These are phyloP conservation scores for Kazachstania sp. DNA, from an alignment of 1,139 yeast genomes.

Conservation along the genomic window DNA sequence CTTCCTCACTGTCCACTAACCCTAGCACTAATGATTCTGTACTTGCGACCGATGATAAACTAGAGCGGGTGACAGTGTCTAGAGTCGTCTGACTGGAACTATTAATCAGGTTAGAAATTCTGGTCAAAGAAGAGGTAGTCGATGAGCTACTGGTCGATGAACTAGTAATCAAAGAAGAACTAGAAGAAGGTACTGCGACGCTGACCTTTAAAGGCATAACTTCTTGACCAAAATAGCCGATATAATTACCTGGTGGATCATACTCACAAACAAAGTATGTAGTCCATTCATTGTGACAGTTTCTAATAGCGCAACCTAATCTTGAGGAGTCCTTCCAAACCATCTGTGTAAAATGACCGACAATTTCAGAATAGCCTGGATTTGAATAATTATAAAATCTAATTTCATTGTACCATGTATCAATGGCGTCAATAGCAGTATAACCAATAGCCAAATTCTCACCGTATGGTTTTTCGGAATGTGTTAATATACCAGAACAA, in stretches of 20 bases:
- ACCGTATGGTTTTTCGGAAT: conserved; percentile 75
- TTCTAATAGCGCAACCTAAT: conserved; percentile 63
- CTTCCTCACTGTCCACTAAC: no score
- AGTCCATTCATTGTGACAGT: conserved; percentile 41
- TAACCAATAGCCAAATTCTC: conserved; percentile 81
- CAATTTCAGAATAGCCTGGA: conserved; percentile 35
- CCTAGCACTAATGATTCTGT: no score
- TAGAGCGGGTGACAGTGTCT: no score
- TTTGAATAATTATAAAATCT: conserved; percentile 44
- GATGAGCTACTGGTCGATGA: not conserved
- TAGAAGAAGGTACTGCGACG: not conserved
- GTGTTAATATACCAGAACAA: conserved; percentile 44
- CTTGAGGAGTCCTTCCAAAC: conserved; percentile 65
- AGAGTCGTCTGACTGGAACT: no score
- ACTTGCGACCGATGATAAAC: no score
- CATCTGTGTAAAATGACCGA: conserved; percentile 77
- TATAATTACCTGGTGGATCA: conserved; percentile 50
- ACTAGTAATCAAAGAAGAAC: not conserved
- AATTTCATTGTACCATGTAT: conserved; percentile 80
- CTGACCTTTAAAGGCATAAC: conserved; percentile 20
- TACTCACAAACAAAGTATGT: conserved; percentile 53
- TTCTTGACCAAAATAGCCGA: conserved; percentile 33
- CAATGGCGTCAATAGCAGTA: conserved; percentile 49
- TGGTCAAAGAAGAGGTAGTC: not conserved
- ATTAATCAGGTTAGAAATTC: no score